A percentile compares a stretch with the other conserved stretches of the same genome.
phyloP scores from a whole-genome alignment of 2,329 filamentous ascomycete species.

The Colletotrichum siamense region DNA sequence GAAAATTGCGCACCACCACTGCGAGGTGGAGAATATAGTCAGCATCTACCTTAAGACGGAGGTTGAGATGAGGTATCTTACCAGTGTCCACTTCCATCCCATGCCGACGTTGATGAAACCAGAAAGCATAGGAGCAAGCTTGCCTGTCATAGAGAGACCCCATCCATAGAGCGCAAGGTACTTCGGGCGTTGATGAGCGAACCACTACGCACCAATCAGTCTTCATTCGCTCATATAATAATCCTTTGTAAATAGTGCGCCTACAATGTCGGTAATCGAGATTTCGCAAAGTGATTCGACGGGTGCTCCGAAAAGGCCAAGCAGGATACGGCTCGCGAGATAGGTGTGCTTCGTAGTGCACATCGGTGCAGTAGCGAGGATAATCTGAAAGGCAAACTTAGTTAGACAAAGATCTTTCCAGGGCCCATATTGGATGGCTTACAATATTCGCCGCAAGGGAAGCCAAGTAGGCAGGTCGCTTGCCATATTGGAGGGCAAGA shows the following conservation, averaged over 20 bases:
- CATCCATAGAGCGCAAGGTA: constrained; percentile 49
- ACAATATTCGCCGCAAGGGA: constrained; percentile 38
- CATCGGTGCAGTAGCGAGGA: constrained; percentile 31
- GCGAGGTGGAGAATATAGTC: background rate
- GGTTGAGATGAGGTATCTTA: background rate
- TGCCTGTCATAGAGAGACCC: constrained; percentile 44
- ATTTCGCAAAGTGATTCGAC: constrained; percentile 53
- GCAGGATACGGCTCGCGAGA: constrained; percentile 49
- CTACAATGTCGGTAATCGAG: constrained; percentile 44
- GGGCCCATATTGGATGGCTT: background rate
- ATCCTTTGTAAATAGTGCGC: background rate
- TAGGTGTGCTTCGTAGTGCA: constrained; percentile 29
- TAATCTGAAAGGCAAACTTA: background rate
- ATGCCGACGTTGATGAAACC: constrained; percentile 49
- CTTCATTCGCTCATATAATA: rapidly evolving
- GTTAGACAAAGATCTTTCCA: background rate
- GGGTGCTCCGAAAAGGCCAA: constrained; percentile 48
- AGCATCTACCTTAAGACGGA: background rate
- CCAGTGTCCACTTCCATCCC: constrained; percentile 47
- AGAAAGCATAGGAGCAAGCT: constrained; percentile 48
- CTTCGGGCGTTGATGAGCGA: constrained; percentile 47
- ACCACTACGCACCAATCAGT: constrained; percentile 27
- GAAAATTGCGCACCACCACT: constrained; percentile 46
- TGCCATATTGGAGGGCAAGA: constrained; percentile 50
- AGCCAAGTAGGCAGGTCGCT: constrained; percentile 42